Conservation (phyloP, 2,329 filamentous ascomycete genomes). For the Hypoxylon sp. region DNA sequence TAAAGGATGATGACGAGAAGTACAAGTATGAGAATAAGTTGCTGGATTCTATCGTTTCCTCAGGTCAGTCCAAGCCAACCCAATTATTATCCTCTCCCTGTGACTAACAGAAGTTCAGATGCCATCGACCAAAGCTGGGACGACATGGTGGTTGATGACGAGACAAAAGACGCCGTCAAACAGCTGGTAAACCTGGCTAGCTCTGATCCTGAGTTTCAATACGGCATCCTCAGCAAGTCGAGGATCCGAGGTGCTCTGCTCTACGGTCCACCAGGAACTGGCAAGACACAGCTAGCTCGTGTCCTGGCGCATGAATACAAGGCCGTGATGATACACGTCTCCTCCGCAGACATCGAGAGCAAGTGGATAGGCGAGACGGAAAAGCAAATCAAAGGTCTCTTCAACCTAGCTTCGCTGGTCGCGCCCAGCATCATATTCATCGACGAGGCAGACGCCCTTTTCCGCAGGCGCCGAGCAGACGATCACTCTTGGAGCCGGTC, state of each 20-base stretch:
- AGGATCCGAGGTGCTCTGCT: slow-evolving; percentile 70
- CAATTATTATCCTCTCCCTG: not conserved
- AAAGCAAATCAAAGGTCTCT: slow-evolving; percentile 80
- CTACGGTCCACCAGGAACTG: slow-evolving; percentile 80
- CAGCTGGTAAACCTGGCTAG: slow-evolving; percentile 17
- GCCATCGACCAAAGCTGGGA: slow-evolving; percentile 12
- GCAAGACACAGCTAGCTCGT: slow-evolving; percentile 80
- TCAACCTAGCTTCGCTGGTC: slow-evolving; percentile 74
- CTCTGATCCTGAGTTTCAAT: slow-evolving; percentile 12
- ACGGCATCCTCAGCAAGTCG: slow-evolving; percentile 10
- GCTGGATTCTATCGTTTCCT: not conserved
- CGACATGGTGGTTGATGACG: slow-evolving; percentile 17
- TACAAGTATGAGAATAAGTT: not conserved
- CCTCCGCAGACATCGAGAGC: slow-evolving; percentile 80
- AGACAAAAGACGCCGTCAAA: slow-evolving; percentile 13
- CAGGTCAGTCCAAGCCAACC: slow-evolving; percentile 1
- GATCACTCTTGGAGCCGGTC: slow-evolving; percentile 80
- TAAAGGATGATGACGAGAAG: not conserved
- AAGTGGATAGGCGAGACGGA: slow-evolving; percentile 82
- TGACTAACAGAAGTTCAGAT: slow-evolving; percentile 2
- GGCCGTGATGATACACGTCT: slow-evolving; percentile 87
- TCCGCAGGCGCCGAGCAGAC: slow-evolving; percentile 76
- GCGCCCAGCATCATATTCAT: slow-evolving; percentile 72
- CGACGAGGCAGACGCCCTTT: slow-evolving; percentile 81
- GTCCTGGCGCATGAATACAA: slow-evolving; percentile 81